Percentiles rank a stretch among this genome's conserved stretches.
These are phyloP conservation scores for Porpolomopsis calyptriformis DNA, from an alignment of 768 basidiomycete species.

Conservation along the genomic window DNA sequence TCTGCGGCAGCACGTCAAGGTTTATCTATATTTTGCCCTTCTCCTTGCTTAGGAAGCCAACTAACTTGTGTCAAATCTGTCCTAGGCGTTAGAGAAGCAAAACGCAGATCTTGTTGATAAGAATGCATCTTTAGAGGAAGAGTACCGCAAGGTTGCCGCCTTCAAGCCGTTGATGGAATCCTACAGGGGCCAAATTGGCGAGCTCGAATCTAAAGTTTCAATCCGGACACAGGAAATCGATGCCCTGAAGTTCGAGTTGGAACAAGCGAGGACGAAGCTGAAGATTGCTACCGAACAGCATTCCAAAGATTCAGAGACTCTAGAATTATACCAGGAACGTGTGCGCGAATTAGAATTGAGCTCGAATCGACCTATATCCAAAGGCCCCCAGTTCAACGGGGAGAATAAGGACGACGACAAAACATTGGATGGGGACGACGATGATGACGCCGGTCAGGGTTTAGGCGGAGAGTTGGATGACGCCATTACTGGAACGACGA, in stretches of 20 bases:
- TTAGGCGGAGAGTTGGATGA: constrained; percentile 83
- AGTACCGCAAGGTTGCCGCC: constrained; percentile 75
- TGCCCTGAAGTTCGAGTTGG: constrained; percentile 62
- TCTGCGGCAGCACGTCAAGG: constrained; percentile 77
- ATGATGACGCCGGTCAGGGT: constrained; percentile 37
- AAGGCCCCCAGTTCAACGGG: neutral
- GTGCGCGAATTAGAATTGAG: constrained; percentile 77
- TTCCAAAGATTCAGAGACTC: constrained; percentile 68
- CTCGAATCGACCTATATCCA: constrained; percentile 36
- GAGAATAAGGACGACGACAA: neutral
- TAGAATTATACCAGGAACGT: constrained; percentile 85
- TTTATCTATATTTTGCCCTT: constrained; percentile 17
- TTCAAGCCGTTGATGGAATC: constrained; percentile 88
- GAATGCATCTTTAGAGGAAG: constrained; percentile 86
- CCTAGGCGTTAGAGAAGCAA: constrained; percentile 80
- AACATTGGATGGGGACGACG: constrained; percentile 16
- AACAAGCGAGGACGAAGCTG: constrained; percentile 60
- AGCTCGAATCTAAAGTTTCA: constrained; percentile 66
- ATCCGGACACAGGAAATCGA: constrained; percentile 62
- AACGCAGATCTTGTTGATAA: constrained; percentile 87
- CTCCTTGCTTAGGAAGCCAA: too few relatives aligned
- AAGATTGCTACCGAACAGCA: constrained; percentile 62
- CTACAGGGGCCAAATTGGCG: constrained; percentile 77
- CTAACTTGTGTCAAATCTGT: constrained; percentile 1
- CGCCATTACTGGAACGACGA: constrained; percentile 71